Evolutionary conservation across 345 rosid species (phyloP).

Genomic region (Eucalyptus melliodora): DNA sequence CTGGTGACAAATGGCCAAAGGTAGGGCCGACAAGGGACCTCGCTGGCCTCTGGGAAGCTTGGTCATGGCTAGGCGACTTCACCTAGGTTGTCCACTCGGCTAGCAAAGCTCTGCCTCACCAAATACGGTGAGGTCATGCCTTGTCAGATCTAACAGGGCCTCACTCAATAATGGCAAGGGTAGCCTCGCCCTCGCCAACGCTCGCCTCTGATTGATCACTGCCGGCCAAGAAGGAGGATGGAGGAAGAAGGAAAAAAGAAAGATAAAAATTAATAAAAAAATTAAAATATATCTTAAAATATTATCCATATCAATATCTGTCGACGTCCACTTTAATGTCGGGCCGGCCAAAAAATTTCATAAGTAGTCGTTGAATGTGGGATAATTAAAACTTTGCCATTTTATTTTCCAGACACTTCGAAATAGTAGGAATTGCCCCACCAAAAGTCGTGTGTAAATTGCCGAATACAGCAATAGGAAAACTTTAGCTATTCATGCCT

Average conservation of each 20-base stretch:
- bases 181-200: accelerated
- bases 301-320: too few relatives aligned
- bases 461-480: background rate
- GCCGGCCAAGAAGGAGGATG: too few relatives aligned
- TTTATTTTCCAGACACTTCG: background rate
- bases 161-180: too few relatives aligned
- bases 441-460: background rate
- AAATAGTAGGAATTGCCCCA: background rate
- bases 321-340: too few relatives aligned
- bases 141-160: accelerated
- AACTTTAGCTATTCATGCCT: background rate
- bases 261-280: too few relatives aligned
- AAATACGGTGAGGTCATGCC: accelerated
- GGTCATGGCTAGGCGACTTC: too few relatives aligned
- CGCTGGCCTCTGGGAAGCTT: accelerated
- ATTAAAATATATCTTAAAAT: too few relatives aligned
- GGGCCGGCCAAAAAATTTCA: too few relatives aligned
- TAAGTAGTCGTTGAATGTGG: background rate
- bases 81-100: accelerated
- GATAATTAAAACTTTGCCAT: background rate
- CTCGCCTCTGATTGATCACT: accelerated
- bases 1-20: accelerated
- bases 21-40: too few relatives aligned
- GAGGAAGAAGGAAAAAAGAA: too few relatives aligned
- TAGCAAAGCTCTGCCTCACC: accelerated